Evolutionary conservation across 345 rosid genomes (phyloP).

Genomic region (Anacardium occidentale): DNA sequence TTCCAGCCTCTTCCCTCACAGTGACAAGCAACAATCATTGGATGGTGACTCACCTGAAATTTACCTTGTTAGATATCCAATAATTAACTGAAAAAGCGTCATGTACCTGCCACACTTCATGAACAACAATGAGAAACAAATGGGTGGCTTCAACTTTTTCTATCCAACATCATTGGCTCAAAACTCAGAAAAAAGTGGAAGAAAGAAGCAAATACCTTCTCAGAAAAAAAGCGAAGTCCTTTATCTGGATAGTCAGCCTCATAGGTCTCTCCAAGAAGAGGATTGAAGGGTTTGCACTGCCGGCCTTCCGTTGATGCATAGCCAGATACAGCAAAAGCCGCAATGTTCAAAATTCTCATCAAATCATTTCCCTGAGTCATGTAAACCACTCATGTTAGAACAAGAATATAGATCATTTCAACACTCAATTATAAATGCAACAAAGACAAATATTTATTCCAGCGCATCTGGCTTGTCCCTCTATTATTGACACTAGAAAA

Average conservation of each 20-base stretch:
- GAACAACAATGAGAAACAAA: conserved; percentile 6
- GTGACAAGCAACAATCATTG: conserved; percentile 95
- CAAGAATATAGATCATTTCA: conserved; percentile 21
- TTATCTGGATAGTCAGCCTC: conserved; percentile 99
- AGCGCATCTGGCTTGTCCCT: not conserved
- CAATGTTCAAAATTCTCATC: conserved; percentile 90
- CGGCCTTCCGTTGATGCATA: conserved; percentile 98
- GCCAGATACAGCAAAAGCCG: conserved; percentile 99
- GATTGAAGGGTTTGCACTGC: conserved; percentile 98
- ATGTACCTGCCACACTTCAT: conserved; percentile 6
- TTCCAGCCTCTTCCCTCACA: conserved; percentile 99
- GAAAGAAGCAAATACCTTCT: conserved; percentile 55
- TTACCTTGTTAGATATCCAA: conserved; percentile 23
- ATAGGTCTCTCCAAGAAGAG: conserved; percentile 96
- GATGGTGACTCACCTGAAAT: conserved; percentile 96
- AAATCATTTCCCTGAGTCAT: conserved; percentile 81
- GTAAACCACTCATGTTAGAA: conserved; percentile 15
- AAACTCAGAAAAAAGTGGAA: not conserved
- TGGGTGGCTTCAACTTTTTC: not conserved
- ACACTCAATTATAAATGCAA: not conserved
- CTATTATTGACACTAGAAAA: not conserved
- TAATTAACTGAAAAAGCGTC: conserved; percentile 4
- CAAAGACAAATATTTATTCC: not conserved
- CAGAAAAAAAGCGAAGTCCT: conserved; percentile 94
- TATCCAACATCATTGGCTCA: conserved; percentile 1